A percentile compares a stretch with the other conserved stretches of the same genome.
phyloP scores from a whole-genome alignment of 2,329 filamentous ascomycete genomes.

The Exophiala sp. region DNA sequence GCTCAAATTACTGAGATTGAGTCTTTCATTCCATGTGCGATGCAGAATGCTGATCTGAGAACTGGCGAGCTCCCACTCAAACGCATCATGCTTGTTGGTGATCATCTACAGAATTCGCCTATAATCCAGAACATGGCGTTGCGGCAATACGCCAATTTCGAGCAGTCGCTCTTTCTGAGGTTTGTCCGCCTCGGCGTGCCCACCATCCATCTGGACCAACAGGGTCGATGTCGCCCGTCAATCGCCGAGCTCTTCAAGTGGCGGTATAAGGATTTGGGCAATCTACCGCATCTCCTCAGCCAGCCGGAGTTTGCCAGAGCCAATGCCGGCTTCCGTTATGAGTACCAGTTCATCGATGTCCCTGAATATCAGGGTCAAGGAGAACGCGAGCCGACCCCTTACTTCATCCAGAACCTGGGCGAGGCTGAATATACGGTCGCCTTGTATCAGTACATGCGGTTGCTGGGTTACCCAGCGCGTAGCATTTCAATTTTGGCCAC shows the following conservation, averaged over 20 bases:
- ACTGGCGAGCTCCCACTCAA: slow-evolving; percentile 73
- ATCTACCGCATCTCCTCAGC: slow-evolving; percentile 70
- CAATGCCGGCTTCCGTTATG: slow-evolving; percentile 88
- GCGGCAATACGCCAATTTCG: slow-evolving; percentile 89
- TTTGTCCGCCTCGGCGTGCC: slow-evolving; percentile 91
- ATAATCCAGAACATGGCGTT: slow-evolving; percentile 94
- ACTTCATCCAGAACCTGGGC: slow-evolving; percentile 94
- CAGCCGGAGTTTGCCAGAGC: slow-evolving; percentile 70
- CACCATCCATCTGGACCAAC: slow-evolving; percentile 82
- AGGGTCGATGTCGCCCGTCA: slow-evolving; percentile 82
- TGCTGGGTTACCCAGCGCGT: slow-evolving; percentile 82
- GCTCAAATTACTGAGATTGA: slow-evolving; percentile 97
- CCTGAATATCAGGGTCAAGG: slow-evolving; percentile 87
- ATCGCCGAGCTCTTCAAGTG: slow-evolving; percentile 90
- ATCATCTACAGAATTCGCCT: slow-evolving; percentile 95
- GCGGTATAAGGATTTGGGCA: slow-evolving; percentile 75
- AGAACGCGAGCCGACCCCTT: slow-evolving; percentile 83
- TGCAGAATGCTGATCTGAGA: slow-evolving; percentile 67
- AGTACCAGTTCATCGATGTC: slow-evolving; percentile 96
- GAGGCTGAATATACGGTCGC: slow-evolving; percentile 97
- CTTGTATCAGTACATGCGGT: slow-evolving; percentile 93
- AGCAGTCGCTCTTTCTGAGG: slow-evolving; percentile 90
- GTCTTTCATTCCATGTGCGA: slow-evolving; percentile 89
- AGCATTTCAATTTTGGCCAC: slow-evolving; percentile 88
- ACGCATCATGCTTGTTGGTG: slow-evolving; percentile 85